phyloP scores from a whole-genome alignment of 352 stramenopile species.

The Phytopythium boreale region DNA sequence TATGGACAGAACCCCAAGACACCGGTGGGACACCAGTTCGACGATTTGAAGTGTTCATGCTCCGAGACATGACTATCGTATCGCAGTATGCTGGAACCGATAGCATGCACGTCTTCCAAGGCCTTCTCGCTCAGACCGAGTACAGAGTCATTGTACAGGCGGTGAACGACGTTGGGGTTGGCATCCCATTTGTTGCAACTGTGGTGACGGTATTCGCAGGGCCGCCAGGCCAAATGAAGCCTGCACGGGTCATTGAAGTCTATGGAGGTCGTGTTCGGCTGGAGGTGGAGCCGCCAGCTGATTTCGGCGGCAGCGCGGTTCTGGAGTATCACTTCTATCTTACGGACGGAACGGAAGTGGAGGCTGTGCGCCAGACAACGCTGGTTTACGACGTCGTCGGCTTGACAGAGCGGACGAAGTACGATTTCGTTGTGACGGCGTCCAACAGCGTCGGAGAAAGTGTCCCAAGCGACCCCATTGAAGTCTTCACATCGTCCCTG shows the following conservation, averaged over 20 bases:
- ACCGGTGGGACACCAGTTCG: constrained; percentile 26
- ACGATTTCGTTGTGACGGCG: constrained; percentile 25
- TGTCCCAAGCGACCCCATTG: constrained; percentile 18
- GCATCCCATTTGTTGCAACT: not conserved
- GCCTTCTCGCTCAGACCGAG: constrained; percentile 28
- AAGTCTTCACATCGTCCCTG: constrained; percentile 19
- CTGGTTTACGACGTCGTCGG: constrained; percentile 34
- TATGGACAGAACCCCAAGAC: constrained; percentile 22
- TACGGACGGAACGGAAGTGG: constrained; percentile 9
- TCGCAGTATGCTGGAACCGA: constrained; percentile 17
- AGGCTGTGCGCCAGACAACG: constrained; percentile 4
- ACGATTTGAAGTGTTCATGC: constrained; percentile 18
- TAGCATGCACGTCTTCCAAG: constrained; percentile 13
- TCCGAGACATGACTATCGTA: constrained; percentile 10
- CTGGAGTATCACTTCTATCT: constrained; percentile 27
- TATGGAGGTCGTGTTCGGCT: constrained; percentile 32
- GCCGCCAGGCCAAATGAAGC: constrained; percentile 17
- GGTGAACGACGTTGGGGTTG: constrained; percentile 26
- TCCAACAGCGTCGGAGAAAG: constrained; percentile 29
- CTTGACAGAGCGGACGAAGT: constrained; percentile 23
- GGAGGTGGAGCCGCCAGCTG: constrained; percentile 20
- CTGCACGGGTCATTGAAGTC: constrained; percentile 16
- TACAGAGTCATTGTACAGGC: constrained; percentile 28
- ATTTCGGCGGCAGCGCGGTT: constrained; percentile 38
- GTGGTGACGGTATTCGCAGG: constrained; percentile 23